Conservation (phyloP, 1,139 yeast species). For the Kodamaea alishanica region DNA sequence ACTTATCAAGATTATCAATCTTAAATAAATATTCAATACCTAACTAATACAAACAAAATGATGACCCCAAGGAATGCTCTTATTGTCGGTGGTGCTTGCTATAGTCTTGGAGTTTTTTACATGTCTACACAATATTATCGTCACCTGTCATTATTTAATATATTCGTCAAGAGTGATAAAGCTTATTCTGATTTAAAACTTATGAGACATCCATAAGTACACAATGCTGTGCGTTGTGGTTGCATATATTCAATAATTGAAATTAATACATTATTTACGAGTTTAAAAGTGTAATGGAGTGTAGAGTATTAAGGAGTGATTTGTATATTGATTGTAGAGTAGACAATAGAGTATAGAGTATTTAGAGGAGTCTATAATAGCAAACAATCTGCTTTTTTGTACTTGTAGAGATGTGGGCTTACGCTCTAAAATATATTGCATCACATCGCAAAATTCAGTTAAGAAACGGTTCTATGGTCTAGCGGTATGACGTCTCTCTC, state of each 20-base stretch:
- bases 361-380: background rate
- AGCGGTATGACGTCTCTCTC: too few relatives aligned
- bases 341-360: background rate
- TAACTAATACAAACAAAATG: constrained; percentile 3
- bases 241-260: background rate
- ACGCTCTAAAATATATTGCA: too few relatives aligned
- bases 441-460: too few relatives aligned
- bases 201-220: constrained; percentile 6
- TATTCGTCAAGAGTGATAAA: constrained; percentile 29
- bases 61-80: constrained; percentile 26
- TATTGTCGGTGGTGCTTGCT: constrained; percentile 32
- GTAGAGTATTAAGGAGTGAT: background rate
- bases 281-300: background rate
- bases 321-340: constrained; percentile 9
- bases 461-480: too few relatives aligned
- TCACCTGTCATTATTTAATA: constrained; percentile 28
- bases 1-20: background rate
- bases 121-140: constrained; percentile 36
- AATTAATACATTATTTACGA: background rate
- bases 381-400: too few relatives aligned
- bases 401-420: too few relatives aligned
- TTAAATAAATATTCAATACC: background rate
- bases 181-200: constrained; percentile 30
- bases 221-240: too few relatives aligned
- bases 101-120: constrained; percentile 33